phyloP scores from a whole-genome alignment of 2,329 filamentous ascomycete species.

The Claviceps cyperi region DNA sequence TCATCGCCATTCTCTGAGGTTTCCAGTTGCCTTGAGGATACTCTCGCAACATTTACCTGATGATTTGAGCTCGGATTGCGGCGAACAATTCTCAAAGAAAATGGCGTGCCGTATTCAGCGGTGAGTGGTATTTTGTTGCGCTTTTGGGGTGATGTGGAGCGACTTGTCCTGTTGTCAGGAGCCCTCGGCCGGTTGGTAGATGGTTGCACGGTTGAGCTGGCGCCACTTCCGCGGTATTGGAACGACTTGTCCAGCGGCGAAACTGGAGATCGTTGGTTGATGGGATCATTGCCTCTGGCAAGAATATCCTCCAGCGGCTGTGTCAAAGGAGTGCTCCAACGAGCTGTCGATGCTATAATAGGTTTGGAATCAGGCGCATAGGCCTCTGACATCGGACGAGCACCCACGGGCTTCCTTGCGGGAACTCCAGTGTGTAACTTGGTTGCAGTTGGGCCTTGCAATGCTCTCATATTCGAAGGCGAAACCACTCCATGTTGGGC shows the following conservation, averaged over 20 bases:
- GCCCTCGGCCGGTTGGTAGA: not conserved
- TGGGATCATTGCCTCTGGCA: not conserved
- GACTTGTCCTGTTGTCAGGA: conserved; percentile 4
- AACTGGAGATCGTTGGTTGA: not conserved
- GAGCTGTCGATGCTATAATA: not conserved
- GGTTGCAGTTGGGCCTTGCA: conserved; percentile 5
- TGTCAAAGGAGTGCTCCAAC: not conserved
- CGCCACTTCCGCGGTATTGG: not conserved
- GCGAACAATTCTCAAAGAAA: conserved; percentile 53
- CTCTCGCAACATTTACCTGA: conserved; percentile 63
- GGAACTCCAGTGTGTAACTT: conserved; percentile 9
- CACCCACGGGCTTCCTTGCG: conserved; percentile 16
- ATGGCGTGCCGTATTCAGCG: conserved; percentile 25
- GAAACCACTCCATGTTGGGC: not conserved
- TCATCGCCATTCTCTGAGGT: conserved; percentile 11
- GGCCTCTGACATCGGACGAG: conserved; percentile 9
- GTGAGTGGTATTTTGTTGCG: conserved; percentile 13
- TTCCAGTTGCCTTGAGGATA: conserved; percentile 40
- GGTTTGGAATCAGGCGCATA: not conserved
- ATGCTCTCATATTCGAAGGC: not conserved
- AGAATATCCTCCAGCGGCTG: not conserved
- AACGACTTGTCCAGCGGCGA: not conserved
- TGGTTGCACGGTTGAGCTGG: not conserved
- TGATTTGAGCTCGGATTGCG: conserved; percentile 52
- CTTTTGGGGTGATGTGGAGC: conserved; percentile 26